A percentile compares a stretch with the other conserved stretches of the same genome.
Evolutionary conservation across 2,329 filamentous ascomycete genomes (phyloP).

Genomic region (Ophiostoma sp.): DNA sequence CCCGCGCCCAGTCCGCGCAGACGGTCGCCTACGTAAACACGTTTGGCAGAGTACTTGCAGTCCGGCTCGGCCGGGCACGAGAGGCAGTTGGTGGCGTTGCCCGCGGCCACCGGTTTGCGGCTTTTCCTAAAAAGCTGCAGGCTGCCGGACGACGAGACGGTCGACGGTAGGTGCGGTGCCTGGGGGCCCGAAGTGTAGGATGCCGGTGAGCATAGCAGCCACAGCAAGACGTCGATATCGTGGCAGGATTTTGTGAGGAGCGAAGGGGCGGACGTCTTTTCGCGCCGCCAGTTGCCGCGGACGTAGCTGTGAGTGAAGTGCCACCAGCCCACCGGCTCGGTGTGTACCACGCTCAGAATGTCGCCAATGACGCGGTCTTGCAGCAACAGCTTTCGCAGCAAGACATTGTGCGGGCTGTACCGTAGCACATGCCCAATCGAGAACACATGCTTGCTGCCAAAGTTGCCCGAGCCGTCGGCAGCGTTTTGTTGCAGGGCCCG

Average conservation of each 20-base stretch:
- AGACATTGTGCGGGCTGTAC: slow-evolving; percentile 89
- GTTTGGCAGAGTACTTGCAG: slow-evolving; percentile 83
- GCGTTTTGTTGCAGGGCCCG: slow-evolving; percentile 49
- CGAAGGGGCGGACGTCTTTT: slow-evolving; percentile 73
- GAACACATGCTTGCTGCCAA: slow-evolving; percentile 56
- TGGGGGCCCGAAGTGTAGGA: slow-evolving; percentile 44
- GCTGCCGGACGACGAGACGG: slow-evolving; percentile 72
- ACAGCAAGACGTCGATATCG: slow-evolving; percentile 89
- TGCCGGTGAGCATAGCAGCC: slow-evolving; percentile 78
- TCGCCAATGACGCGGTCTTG: slow-evolving; percentile 78
- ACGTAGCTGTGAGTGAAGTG: slow-evolving; percentile 92
- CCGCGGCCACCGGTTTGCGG: slow-evolving; percentile 75
- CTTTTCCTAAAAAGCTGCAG: slow-evolving; percentile 75
- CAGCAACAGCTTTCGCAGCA: slow-evolving; percentile 75
- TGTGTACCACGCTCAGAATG: slow-evolving; percentile 82
- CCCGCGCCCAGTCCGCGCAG: slow-evolving; percentile 61
- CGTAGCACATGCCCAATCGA: slow-evolving; percentile 91
- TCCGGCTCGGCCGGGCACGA: slow-evolving; percentile 71
- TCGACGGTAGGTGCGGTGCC: slow-evolving; percentile 69
- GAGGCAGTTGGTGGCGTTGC: slow-evolving; percentile 80
- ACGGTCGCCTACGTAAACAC: slow-evolving; percentile 68
- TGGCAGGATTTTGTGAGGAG: slow-evolving; percentile 95
- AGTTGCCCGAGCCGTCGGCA: slow-evolving; percentile 32
- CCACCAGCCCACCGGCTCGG: slow-evolving; percentile 94
- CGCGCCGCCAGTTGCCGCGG: slow-evolving; percentile 88